A percentile compares a stretch with the other conserved stretches of the same genome.
Conservation (phyloP, 768 basidiomycete genomes). For the Boletus rubroflammeus region DNA sequence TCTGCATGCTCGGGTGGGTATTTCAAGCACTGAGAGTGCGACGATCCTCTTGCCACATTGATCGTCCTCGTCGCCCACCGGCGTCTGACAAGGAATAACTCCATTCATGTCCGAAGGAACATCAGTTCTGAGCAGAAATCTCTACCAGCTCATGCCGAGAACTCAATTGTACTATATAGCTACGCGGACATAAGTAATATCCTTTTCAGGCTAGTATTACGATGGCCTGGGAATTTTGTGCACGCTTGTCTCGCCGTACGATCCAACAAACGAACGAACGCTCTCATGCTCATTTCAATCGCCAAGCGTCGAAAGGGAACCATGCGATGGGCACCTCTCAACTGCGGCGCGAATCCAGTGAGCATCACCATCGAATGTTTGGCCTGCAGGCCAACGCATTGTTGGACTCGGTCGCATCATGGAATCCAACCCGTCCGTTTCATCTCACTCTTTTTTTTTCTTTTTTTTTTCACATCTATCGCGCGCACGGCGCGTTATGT, state of each 20-base stretch:
- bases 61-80: slow-evolving; percentile 15
- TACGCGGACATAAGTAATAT: not conserved
- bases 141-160: not conserved
- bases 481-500: slow-evolving; percentile 14
- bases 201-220: not conserved
- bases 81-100: slow-evolving; percentile 6
- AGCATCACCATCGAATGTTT: not conserved
- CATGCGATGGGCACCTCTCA: not conserved
- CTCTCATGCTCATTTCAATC: not conserved
- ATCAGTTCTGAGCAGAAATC: not conserved
- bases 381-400: slow-evolving; percentile 25
- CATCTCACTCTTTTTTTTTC: slow-evolving; percentile 13
- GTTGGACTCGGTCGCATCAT: slow-evolving; percentile 10
- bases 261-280: too few relatives aligned
- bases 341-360: slow-evolving; percentile 16
- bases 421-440: slow-evolving; percentile 10
- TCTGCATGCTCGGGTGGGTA: not conserved
- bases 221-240: not conserved
- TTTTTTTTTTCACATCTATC: not conserved
- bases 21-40: too few relatives aligned
- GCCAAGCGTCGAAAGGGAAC: not conserved
- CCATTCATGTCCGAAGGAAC: slow-evolving; percentile 23
- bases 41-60: slow-evolving; percentile 18
- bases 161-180: not conserved
- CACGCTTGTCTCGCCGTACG: not conserved